These are phyloP conservation scores for Ilex paraguariensis DNA, from an alignment of 305 asterid species.

Conservation along the genomic window DNA sequence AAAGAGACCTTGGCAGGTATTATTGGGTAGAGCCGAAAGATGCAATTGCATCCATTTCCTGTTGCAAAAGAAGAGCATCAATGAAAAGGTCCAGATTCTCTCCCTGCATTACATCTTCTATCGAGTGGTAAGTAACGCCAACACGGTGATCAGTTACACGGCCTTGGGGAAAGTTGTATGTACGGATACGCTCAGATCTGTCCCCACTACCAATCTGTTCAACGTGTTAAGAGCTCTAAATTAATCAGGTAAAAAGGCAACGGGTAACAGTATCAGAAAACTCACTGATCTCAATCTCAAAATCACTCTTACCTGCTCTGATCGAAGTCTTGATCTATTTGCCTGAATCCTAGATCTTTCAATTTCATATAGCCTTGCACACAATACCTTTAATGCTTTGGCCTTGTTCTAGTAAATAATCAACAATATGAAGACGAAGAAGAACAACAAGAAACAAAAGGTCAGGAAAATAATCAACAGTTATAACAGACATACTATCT, in stretches of 20 bases:
- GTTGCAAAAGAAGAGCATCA: slow-evolving; percentile 83
- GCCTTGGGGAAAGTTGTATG: slow-evolving; percentile 96
- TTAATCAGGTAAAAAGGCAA: slow-evolving; percentile 1
- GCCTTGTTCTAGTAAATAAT: slow-evolving; percentile 68
- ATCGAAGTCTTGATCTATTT: slow-evolving; percentile 72
- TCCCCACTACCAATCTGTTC: slow-evolving; percentile 95
- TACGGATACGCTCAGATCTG: slow-evolving; percentile 96
- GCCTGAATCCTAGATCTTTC: slow-evolving; percentile 65
- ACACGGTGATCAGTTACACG: slow-evolving; percentile 97
- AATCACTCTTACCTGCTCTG: slow-evolving; percentile 54
- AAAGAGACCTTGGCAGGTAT: not conserved
- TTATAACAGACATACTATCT: not conserved
- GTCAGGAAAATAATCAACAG: slow-evolving; percentile 3
- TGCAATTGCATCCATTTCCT: slow-evolving; percentile 85
- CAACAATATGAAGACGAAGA: slow-evolving; percentile 6
- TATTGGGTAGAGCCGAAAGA: slow-evolving; percentile 48
- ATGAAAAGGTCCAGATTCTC: slow-evolving; percentile 67
- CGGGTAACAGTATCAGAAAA: slow-evolving; percentile 3
- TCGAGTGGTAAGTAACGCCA: slow-evolving; percentile 76
- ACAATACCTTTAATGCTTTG: slow-evolving; percentile 81
- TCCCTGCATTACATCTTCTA: slow-evolving; percentile 78
- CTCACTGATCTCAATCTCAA: slow-evolving; percentile 8
- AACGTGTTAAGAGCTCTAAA: slow-evolving; percentile 2
- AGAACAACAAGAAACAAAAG: slow-evolving; percentile 4
- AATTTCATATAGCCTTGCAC: slow-evolving; percentile 80